These are phyloP conservation scores for Cryphonectria japonica DNA, from an alignment of 2,329 filamentous ascomycete species.

Conservation along the genomic window DNA sequence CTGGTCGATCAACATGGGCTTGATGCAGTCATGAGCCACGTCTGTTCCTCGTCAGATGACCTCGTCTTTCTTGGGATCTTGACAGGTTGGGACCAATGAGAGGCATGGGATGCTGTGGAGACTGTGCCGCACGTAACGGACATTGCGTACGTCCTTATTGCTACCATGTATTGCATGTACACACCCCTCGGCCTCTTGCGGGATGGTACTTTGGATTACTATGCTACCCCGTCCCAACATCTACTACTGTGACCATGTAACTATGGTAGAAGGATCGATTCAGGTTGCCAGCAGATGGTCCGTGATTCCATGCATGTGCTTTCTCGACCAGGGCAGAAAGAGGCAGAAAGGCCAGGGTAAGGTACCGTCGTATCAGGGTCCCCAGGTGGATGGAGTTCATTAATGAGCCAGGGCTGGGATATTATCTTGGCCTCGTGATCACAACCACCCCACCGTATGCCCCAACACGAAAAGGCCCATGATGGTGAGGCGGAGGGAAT, in stretches of 20 bases:
- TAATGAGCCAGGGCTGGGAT: neutral
- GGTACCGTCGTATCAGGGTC: neutral
- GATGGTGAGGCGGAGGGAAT: neutral
- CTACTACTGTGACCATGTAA: neutral
- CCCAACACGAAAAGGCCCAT: neutral
- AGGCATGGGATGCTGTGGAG: neutral
- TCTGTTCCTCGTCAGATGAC: slow-evolving; percentile 14
- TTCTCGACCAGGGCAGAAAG: neutral
- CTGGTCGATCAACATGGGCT: neutral
- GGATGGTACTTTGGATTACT: neutral
- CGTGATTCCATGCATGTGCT: neutral
- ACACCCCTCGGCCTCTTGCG: neutral
- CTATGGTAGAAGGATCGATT: slow-evolving; percentile 2
- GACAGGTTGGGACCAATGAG: neutral
- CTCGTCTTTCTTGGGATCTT: neutral
- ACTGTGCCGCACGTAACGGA: neutral
- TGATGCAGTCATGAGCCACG: slow-evolving; percentile 1
- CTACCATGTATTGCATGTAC: neutral
- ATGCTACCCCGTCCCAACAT: too few relatives aligned
- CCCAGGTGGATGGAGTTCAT: neutral
- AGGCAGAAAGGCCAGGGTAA: neutral
- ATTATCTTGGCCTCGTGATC: slow-evolving; percentile 6
- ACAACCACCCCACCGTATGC: neutral
- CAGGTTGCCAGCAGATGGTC: neutral
- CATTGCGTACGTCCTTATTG: neutral